Percentiles rank a stretch among this genome's conserved stretches.
These are phyloP conservation scores for Teratosphaeria nubilosa DNA, from an alignment of 2,329 filamentous ascomycete genomes.

Conservation along the genomic window DNA sequence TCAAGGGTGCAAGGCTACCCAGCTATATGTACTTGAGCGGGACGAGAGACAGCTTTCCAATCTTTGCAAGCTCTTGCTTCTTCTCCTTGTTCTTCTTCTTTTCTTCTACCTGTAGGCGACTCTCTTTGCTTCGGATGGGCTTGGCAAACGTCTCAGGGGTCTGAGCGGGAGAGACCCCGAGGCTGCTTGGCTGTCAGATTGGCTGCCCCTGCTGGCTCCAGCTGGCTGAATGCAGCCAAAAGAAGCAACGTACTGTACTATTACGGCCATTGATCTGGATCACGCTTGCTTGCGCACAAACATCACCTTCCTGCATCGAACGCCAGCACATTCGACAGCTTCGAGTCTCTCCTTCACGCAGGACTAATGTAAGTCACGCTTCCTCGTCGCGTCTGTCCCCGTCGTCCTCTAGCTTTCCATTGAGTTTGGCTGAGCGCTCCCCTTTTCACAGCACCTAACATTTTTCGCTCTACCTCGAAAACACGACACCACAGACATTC, in stretches of 20 bases:
- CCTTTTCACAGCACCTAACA: neutral
- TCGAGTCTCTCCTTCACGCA: slow-evolving; percentile 12
- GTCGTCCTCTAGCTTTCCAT: neutral
- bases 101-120: neutral
- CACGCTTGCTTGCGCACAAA: neutral
- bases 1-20: neutral
- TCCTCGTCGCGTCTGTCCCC: neutral
- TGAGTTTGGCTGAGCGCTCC: neutral
- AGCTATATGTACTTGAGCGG: neutral
- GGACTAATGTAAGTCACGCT: neutral
- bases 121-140: neutral
- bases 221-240: neutral
- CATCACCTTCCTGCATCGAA: neutral
- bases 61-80: neutral
- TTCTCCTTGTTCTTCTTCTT: too few relatives aligned
- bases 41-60: neutral
- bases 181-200: neutral
- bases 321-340: slow-evolving; percentile 15
- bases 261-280: neutral
- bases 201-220: neutral
- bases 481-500: neutral
- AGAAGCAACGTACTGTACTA: neutral
- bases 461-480: neutral
- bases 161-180: neutral
- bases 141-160: neutral